Percentiles rank a stretch among this genome's conserved stretches.
Evolutionary conservation across 352 stramenopile genomes (phyloP).

Genomic region (Pythium brachiatum): DNA sequence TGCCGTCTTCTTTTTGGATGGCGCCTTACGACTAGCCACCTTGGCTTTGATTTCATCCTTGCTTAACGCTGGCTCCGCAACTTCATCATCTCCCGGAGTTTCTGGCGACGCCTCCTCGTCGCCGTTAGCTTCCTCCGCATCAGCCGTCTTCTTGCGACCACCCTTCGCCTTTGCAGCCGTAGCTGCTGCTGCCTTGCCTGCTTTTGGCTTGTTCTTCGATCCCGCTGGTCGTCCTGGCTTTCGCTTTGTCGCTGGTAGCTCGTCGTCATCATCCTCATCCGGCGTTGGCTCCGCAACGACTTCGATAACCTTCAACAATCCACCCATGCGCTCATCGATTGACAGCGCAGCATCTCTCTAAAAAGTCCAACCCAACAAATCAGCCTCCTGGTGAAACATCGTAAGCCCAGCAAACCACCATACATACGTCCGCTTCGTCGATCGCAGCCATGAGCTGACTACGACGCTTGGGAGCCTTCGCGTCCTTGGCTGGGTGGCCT

Average conservation of each 20-base stretch:
- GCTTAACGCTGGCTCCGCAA: conserved; percentile 35
- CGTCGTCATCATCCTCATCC: conserved; percentile 17
- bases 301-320: conserved; percentile 42
- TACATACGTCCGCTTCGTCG: conserved; percentile 58
- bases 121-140: conserved; percentile 15
- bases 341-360: conserved; percentile 63
- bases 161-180: conserved; percentile 19
- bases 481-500: conserved; percentile 60
- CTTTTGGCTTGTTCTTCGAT: conserved; percentile 44
- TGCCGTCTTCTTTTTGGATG: conserved; percentile 53
- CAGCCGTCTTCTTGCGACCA: conserved; percentile 25
- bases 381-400: not conserved
- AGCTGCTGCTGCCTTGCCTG: conserved; percentile 23
- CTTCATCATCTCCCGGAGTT: conserved; percentile 37
- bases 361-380: not conserved
- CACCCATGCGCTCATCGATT: conserved; percentile 50
- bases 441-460: conserved; percentile 65
- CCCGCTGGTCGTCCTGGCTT: conserved; percentile 41
- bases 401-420: not conserved
- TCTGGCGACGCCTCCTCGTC: conserved; percentile 11
- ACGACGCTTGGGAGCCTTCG: conserved; percentile 72
- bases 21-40: conserved; percentile 62
- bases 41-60: conserved; percentile 83
- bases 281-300: conserved; percentile 5
- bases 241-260: conserved; percentile 29